Base-by-base conservation (phyloP, 805 yeast species). In the Candida glaebosa region DNA sequence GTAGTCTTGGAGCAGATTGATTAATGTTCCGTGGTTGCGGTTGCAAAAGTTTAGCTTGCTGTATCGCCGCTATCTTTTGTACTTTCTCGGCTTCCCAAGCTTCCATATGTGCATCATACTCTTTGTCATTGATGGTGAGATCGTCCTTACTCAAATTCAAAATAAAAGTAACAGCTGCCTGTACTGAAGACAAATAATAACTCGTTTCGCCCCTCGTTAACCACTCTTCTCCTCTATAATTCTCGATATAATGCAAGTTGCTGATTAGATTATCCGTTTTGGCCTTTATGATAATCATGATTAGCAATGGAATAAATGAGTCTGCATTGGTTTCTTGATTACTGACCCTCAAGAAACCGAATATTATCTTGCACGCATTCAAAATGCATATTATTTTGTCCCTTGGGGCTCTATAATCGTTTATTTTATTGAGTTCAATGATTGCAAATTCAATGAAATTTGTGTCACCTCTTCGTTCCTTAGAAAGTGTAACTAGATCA, bases 321-420 rank as follows among this genome's bases (percentile, higher is more conserved):
- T 93, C 99, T 0, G 99, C 99, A 50, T 89, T 90, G 6, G 75
- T 67, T 51, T 86, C 91, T 38, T 71, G 67, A 44, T 81, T 84
- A 40, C 80, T 73, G 45, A 81, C 86, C 47, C 89, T 81, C 36
- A 95, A 76, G 43, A 87, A 72, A 8, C 96, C 95, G 69, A 89
- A 90, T 4, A 95, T 83, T 16, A 93, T 90, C 61, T 91, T 91
- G 57, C 97, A 91, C 40, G 93, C 81, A 63, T 93, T 95, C 47
- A 93, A 71, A 2, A 93, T 73, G 58, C 98, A 93, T 30, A 93
- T 87, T 47, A 88, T 80, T 56, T 93, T 93, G 57, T 95, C 99
- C 40, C 99, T 71, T 12, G 99, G 99, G 0, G 98, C 91, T 51
- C 95, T 78, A 59, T 84, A 95, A 40, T 78, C 73, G 60, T 85